Conservation (phyloP, 2,329 filamentous ascomycete genomes). For the Aphanoascus verrucosus region DNA sequence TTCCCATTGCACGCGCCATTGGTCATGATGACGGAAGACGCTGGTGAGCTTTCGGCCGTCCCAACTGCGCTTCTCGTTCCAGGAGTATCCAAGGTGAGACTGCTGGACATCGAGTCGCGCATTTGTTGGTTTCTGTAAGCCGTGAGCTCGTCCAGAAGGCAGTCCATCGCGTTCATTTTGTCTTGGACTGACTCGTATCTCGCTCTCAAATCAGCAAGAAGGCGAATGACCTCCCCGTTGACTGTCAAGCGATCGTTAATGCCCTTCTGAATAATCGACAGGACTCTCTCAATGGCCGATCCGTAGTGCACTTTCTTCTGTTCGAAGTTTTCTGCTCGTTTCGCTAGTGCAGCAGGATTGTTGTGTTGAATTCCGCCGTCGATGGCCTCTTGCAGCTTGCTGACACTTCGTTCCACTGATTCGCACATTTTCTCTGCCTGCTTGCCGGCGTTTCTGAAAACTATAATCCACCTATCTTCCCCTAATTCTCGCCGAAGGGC, state of each 20-base stretch:
- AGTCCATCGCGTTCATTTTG: slow-evolving; percentile 67
- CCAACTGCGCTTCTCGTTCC: slow-evolving; percentile 58
- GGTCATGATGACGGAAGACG: slow-evolving; percentile 52
- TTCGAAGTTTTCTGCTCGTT: slow-evolving; percentile 87
- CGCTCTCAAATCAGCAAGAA: slow-evolving; percentile 76
- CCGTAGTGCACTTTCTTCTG: slow-evolving; percentile 91
- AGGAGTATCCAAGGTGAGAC: slow-evolving; percentile 72
- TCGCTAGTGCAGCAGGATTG: slow-evolving; percentile 57
- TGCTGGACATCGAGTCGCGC: slow-evolving; percentile 84
- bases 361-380: slow-evolving; percentile 64
- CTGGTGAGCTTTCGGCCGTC: slow-evolving; percentile 61
- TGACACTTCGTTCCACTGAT: slow-evolving; percentile 77
- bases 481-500: slow-evolving; percentile 79
- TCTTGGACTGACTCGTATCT: slow-evolving; percentile 67
- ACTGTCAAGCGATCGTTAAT: slow-evolving; percentile 90
- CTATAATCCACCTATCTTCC: slow-evolving; percentile 90
- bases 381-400: slow-evolving; percentile 69
- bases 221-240: slow-evolving; percentile 82
- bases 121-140: slow-evolving; percentile 58
- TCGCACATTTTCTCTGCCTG: slow-evolving; percentile 96
- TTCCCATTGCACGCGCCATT: slow-evolving; percentile 39
- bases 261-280: slow-evolving; percentile 91
- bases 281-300: slow-evolving; percentile 79
- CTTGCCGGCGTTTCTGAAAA: slow-evolving; percentile 83
- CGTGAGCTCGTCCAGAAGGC: slow-evolving; percentile 59